Conservation (phyloP, 1,139 yeast genomes). For the Taphrina betulina region DNA sequence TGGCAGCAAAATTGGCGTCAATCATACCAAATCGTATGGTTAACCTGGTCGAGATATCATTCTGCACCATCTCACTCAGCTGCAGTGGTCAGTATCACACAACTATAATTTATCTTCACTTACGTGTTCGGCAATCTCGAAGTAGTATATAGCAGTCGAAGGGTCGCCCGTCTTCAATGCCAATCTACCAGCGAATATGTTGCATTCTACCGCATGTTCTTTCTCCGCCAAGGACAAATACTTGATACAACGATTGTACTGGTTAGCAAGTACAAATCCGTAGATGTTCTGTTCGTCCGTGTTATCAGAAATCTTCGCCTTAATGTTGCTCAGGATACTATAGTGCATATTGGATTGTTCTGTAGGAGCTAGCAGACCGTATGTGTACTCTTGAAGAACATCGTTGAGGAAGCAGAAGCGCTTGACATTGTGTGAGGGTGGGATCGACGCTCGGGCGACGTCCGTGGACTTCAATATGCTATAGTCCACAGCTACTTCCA, state of each 20-base stretch:
- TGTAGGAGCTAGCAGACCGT: not conserved
- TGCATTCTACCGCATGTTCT: not conserved
- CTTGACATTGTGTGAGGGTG: not conserved
- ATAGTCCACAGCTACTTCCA: constrained; percentile 4
- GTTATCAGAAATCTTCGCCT: too few relatives aligned
- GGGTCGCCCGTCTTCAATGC: constrained; percentile 2
- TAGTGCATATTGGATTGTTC: not conserved
- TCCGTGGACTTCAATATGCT: constrained; percentile 2
- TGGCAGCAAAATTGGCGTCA: not conserved
- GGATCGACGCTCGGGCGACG: not conserved
- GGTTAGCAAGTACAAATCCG: constrained; percentile 3
- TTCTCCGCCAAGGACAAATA: not conserved
- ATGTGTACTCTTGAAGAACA: constrained; percentile 11
- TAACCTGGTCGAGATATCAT: not conserved
- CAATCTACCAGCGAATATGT: constrained; percentile 1
- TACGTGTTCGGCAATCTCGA: constrained; percentile 1
- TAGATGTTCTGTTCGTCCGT: too few relatives aligned
- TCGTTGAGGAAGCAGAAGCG: constrained; percentile 13
- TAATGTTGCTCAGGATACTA: too few relatives aligned
- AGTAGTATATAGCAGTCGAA: not conserved
- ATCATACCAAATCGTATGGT: constrained; percentile 1
- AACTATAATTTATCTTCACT: not conserved
- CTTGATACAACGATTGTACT: constrained; percentile 1
- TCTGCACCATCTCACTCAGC: not conserved
- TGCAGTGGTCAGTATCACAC: not conserved